These are phyloP conservation scores for Prunus salicina DNA, from an alignment of 306 rosid species.

Conservation along the genomic window DNA sequence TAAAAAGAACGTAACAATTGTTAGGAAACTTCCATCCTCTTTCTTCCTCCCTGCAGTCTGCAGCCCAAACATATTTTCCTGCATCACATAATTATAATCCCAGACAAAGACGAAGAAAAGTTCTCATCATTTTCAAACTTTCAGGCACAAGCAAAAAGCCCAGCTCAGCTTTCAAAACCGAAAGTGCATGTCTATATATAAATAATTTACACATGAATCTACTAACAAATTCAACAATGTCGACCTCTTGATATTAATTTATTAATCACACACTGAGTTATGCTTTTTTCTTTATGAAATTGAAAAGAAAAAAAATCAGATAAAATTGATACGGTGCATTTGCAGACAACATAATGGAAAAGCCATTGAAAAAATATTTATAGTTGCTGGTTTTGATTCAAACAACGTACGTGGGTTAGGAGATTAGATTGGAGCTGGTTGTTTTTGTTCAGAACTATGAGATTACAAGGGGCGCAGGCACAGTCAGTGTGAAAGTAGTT, in stretches of 20 bases:
- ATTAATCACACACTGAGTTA: neutral
- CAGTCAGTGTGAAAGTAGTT: neutral
- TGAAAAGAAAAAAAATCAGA: neutral
- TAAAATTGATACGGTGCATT: neutral
- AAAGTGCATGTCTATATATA: neutral
- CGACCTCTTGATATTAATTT: neutral
- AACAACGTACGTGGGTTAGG: slow-evolving; percentile 11
- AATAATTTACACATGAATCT: neutral
- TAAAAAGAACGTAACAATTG: neutral
- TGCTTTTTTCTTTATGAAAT: neutral
- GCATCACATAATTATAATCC: slow-evolving; percentile 14
- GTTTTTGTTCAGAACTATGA: slow-evolving; percentile 3
- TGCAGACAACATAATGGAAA: neutral
- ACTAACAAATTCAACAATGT: slow-evolving; percentile 23
- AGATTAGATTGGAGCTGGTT: slow-evolving; percentile 30
- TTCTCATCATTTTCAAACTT: neutral
- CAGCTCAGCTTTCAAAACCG: neutral
- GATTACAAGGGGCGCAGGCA: neutral
- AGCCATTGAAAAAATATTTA: neutral
- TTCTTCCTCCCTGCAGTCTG: neutral
- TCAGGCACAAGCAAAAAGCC: neutral
- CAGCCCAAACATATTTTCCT: neutral
- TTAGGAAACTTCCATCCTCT: slow-evolving; percentile 25
- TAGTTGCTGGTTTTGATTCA: slow-evolving; percentile 50
- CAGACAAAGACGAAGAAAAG: neutral